phyloP scores from a whole-genome alignment of 129 eudicot genomes.

The Mikania micrantha region DNA sequence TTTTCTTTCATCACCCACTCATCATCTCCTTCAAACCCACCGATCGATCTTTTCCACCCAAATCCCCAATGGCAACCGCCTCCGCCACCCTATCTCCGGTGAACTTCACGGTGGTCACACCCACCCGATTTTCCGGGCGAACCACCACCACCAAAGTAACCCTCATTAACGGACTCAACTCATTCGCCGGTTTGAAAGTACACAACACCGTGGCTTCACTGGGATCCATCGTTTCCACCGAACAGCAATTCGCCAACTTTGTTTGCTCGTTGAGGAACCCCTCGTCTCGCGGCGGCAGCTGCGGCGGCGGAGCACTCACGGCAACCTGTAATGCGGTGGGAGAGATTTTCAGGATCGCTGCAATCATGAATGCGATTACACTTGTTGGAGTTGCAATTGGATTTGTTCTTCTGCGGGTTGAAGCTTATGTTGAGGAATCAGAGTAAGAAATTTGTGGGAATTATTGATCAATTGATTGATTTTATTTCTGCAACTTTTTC shows the following conservation, averaged over 20 bases:
- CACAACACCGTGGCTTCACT: slow-evolving; percentile 54
- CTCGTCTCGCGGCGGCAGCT: slow-evolving; percentile 17
- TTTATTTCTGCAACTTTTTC: not conserved
- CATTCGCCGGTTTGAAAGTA: slow-evolving; percentile 79
- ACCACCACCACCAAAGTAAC: slow-evolving; percentile 39
- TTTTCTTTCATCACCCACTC: slow-evolving; percentile 24
- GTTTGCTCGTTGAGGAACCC: slow-evolving; percentile 46
- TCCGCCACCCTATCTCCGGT: slow-evolving; percentile 41
- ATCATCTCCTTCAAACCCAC: slow-evolving; percentile 13
- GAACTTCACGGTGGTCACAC: slow-evolving; percentile 21
- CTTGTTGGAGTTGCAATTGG: slow-evolving; percentile 96
- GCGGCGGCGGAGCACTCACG: slow-evolving; percentile 65
- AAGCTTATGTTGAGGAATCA: slow-evolving; percentile 73
- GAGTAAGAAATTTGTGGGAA: slow-evolving; percentile 30
- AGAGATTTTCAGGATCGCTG: slow-evolving; percentile 90
- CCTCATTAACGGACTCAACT: slow-evolving; percentile 65
- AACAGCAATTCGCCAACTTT: slow-evolving; percentile 63
- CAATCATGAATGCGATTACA: slow-evolving; percentile 65
- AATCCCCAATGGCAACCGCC: slow-evolving; percentile 45
- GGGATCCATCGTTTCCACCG: slow-evolving; percentile 56
- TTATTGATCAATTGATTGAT: too few species aligned
- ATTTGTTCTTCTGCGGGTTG: slow-evolving; percentile 80
- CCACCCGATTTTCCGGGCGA: slow-evolving; percentile 21
- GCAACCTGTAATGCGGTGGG: slow-evolving; percentile 58
- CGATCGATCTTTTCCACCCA: not conserved